Conservation (phyloP, 176 grass and related monocot genomes). For the Rhynchospora tenuis region DNA sequence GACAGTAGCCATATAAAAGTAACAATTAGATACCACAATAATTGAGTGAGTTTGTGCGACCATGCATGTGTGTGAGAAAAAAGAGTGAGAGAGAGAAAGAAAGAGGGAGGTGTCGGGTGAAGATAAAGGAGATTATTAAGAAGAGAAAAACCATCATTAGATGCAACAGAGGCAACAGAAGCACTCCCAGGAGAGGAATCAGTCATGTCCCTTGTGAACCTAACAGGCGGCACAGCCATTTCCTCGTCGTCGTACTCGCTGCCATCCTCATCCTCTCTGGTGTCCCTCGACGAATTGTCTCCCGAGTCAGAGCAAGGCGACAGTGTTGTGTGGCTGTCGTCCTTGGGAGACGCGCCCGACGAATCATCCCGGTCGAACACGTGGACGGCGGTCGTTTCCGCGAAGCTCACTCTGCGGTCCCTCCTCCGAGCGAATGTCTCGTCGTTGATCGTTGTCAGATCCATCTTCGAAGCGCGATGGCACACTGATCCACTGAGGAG, state of each 20-base stretch:
- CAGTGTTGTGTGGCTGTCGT: background rate
- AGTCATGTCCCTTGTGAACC: conserved; percentile 34
- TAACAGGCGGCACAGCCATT: conserved; percentile 25
- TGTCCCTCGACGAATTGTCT: conserved; percentile 8
- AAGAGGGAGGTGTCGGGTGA: background rate
- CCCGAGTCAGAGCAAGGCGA: conserved; percentile 6
- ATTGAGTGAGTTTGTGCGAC: background rate
- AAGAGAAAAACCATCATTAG: conserved; percentile 47
- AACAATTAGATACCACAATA: background rate
- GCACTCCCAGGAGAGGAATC: conserved; percentile 76
- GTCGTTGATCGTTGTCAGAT: conserved; percentile 32
- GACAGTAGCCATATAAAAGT: background rate
- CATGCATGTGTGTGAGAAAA: too few relatives aligned
- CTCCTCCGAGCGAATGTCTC: conserved; percentile 58
- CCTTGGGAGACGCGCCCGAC: conserved; percentile 44
- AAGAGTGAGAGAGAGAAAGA: background rate
- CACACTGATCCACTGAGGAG: conserved; percentile 33
- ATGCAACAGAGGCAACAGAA: conserved; percentile 52
- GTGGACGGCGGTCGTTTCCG: conserved; percentile 83
- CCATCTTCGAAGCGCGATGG: conserved; percentile 10
- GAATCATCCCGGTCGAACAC: conserved; percentile 93
- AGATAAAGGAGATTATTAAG: background rate
- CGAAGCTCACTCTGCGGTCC: conserved; percentile 92
- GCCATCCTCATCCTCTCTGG: background rate
- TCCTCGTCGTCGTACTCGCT: conserved; percentile 36